phyloP scores from a whole-genome alignment of 805 yeast species.

The Groenewaldozyma salmanticensis region DNA sequence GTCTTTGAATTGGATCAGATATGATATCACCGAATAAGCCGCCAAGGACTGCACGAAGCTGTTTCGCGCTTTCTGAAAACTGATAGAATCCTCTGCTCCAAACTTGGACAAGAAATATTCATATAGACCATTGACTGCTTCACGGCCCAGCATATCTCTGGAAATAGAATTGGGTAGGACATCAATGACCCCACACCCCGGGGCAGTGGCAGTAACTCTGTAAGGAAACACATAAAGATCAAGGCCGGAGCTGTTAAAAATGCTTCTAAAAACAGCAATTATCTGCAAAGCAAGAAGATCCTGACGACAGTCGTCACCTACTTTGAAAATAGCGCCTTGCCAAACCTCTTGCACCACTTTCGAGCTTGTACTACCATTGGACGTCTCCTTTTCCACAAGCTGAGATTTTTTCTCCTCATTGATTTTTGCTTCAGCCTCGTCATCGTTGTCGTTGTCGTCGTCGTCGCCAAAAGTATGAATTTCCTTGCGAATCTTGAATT shows the following conservation, averaged over 20 bases:
- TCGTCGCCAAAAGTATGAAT: slow-evolving; percentile 24
- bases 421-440: slow-evolving; percentile 5
- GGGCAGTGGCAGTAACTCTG: slow-evolving; percentile 96
- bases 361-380: slow-evolving; percentile 17
- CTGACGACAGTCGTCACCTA: slow-evolving; percentile 98
- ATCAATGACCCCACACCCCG: slow-evolving; percentile 98
- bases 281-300: slow-evolving; percentile 90
- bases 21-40: slow-evolving; percentile 84
- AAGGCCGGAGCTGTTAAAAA: slow-evolving; percentile 80
- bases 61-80: slow-evolving; percentile 83
- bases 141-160: slow-evolving; percentile 97
- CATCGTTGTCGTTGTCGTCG: slow-evolving; percentile 15
- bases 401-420: not conserved
- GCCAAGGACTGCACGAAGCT: slow-evolving; percentile 92
- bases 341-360: slow-evolving; percentile 47
- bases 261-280: slow-evolving; percentile 81
- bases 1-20: slow-evolving; percentile 85
- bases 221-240: slow-evolving; percentile 89
- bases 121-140: slow-evolving; percentile 93
- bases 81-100: slow-evolving; percentile 88
- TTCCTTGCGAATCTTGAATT: slow-evolving; percentile 69
- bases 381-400: not conserved
- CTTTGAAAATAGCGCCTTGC: slow-evolving; percentile 97
- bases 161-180: slow-evolving; percentile 92
- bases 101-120: slow-evolving; percentile 87